phyloP scores from a whole-genome alignment of 805 yeast genomes.

The Candida succiphila region DNA sequence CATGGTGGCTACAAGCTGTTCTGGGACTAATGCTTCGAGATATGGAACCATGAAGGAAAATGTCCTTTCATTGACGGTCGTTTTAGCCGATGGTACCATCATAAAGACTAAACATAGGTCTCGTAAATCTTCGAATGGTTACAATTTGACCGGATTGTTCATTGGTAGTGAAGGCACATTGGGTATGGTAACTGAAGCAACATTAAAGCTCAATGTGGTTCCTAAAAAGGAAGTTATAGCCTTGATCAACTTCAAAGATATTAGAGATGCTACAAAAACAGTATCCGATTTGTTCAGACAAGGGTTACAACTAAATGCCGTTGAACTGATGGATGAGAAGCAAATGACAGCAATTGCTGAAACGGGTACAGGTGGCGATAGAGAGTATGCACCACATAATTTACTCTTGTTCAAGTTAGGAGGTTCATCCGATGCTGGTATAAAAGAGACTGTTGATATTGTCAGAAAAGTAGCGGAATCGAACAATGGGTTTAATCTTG shows the following conservation, averaged over 20 bases:
- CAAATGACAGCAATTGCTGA: constrained; percentile 58
- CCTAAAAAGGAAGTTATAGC: constrained; percentile 60
- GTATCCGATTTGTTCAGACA: constrained; percentile 49
- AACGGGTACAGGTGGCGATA: constrained; percentile 28
- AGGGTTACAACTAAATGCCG: constrained; percentile 61
- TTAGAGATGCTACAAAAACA: constrained; percentile 59
- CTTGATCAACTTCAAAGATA: constrained; percentile 54
- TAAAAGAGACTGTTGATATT: constrained; percentile 32
- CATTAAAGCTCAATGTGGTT: constrained; percentile 54
- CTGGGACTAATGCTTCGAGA: constrained; percentile 71
- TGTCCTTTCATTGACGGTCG: constrained; percentile 59
- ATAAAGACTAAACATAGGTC: constrained; percentile 69
- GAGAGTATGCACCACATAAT: constrained; percentile 20
- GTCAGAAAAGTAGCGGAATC: constrained; percentile 40
- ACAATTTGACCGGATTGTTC: constrained; percentile 61
- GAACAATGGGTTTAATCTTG: constrained; percentile 45
- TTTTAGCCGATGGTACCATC: constrained; percentile 71
- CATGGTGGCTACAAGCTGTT: constrained; percentile 67
- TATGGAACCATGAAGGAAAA: constrained; percentile 79
- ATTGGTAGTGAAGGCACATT: constrained; percentile 71
- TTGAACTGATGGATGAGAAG: constrained; percentile 60
- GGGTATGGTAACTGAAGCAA: constrained; percentile 68
- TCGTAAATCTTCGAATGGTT: constrained; percentile 71
- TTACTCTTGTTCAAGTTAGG: constrained; percentile 52
- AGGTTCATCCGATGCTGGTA: constrained; percentile 30